A percentile compares a stretch with the other conserved stretches of the same genome.
Conservation (phyloP, 257 asterid genomes). For the Coffea canephora region DNA sequence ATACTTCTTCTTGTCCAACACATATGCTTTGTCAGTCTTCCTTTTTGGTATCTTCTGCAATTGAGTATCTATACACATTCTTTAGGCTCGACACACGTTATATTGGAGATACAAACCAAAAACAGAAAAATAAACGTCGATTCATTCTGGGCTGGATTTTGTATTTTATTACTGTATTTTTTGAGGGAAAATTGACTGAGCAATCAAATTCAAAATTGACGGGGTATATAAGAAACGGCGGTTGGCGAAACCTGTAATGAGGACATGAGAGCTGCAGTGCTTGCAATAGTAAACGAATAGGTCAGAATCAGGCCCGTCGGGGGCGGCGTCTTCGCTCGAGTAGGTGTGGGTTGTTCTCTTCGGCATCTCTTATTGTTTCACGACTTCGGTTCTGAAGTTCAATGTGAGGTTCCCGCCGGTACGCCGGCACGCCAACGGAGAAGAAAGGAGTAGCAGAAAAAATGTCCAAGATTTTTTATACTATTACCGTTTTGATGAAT, state of each 20-base stretch:
- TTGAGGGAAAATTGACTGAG: background rate
- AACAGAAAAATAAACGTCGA: too few relatives aligned
- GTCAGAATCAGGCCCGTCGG: constrained; percentile 86
- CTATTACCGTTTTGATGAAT: too few relatives aligned
- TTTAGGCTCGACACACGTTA: constrained; percentile 35
- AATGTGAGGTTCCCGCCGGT: background rate
- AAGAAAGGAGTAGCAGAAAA: background rate
- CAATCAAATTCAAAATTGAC: background rate
- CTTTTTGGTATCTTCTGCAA: constrained; percentile 99
- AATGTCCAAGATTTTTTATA: too few relatives aligned
- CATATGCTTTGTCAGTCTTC: constrained; percentile 92
- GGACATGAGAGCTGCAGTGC: constrained; percentile 93
- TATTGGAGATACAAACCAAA: background rate
- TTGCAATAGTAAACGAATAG: constrained; percentile 97
- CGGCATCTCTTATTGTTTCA: constrained; percentile 50
- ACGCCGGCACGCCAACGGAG: background rate
- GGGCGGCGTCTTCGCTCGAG: constrained; percentile 88
- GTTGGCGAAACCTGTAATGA: constrained; percentile 67
- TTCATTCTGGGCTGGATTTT: too few relatives aligned
- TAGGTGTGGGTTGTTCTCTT: constrained; percentile 96
- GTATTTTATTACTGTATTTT: too few relatives aligned
- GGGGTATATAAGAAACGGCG: background rate
- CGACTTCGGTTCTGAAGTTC: background rate
- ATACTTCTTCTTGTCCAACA: constrained; percentile 79
- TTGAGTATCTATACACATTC: constrained; percentile 71